These are phyloP conservation scores for Candida dajiaensis DNA, from an alignment of 805 yeast species.

Conservation along the genomic window DNA sequence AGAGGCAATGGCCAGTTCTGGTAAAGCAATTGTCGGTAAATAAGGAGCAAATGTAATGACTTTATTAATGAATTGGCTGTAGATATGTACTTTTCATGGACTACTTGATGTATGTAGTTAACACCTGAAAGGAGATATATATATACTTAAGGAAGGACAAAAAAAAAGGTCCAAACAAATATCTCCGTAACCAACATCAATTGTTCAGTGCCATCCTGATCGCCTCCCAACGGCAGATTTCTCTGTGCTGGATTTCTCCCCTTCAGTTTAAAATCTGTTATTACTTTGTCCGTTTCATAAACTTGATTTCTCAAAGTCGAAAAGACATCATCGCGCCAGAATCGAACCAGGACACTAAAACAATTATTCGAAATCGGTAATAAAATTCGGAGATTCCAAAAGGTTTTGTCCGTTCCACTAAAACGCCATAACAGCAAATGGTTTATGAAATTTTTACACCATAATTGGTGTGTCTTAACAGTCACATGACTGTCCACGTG, in stretches of 20 bases:
- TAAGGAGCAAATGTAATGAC: too few relatives aligned
- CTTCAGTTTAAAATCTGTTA: neutral
- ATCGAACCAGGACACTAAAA: neutral
- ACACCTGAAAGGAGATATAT: too few relatives aligned
- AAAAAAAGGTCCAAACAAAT: neutral
- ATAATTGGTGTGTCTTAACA: too few relatives aligned
- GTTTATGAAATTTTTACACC: too few relatives aligned
- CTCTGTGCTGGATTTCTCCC: neutral
- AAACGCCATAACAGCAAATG: neutral
- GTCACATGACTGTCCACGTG: neutral
- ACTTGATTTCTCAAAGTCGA: neutral
- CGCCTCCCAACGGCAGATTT: neutral
- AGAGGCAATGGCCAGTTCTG: constrained; percentile 58
- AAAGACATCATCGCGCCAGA: neutral
- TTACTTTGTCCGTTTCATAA: neutral
- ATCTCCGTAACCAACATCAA: neutral
- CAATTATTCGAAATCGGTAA: neutral
- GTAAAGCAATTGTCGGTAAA: constrained; percentile 27
- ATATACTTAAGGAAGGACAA: too few relatives aligned
- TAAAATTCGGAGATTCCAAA: neutral
- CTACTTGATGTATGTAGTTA: too few relatives aligned
- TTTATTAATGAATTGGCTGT: too few relatives aligned
- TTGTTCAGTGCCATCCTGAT: neutral
- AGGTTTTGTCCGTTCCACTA: neutral
- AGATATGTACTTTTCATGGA: too few relatives aligned